Percentiles rank a stretch among this genome's conserved stretches.
These are phyloP conservation scores for Hanseniaspora vineae DNA, from an alignment of 805 yeast genomes.

Conservation along the genomic window DNA sequence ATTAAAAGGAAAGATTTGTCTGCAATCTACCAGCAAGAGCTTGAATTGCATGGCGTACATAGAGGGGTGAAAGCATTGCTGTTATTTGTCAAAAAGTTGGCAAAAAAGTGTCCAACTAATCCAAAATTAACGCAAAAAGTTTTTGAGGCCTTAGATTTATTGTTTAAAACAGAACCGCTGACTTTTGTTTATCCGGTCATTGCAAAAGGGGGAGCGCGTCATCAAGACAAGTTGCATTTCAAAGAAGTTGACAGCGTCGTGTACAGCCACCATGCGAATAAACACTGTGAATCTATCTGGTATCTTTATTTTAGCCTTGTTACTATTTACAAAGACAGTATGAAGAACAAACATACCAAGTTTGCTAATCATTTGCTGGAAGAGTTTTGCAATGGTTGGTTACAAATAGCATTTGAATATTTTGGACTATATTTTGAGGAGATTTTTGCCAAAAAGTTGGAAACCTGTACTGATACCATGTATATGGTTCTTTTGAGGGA, in stretches of 20 bases:
- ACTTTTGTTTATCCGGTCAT: not conserved
- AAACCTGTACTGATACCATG: not conserved
- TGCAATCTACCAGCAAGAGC: not conserved
- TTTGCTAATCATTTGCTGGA: not conserved
- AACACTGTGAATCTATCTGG: slow-evolving; percentile 2
- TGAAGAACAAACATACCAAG: not conserved
- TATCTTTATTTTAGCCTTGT: not conserved
- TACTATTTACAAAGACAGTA: not conserved
- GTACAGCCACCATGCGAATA: not conserved
- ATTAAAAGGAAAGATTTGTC: not conserved
- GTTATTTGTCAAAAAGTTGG: not conserved
- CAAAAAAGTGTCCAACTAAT: not conserved
- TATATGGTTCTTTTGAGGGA: not conserved
- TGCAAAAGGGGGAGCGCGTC: not conserved
- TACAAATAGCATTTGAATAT: slow-evolving; percentile 3
- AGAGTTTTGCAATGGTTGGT: slow-evolving; percentile 1
- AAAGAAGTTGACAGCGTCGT: not conserved
- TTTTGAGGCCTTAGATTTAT: not conserved
- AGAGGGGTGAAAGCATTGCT: not conserved
- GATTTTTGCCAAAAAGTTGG: not conserved
- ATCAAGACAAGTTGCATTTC: not conserved
- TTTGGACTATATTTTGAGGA: slow-evolving; percentile 3
- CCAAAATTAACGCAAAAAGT: not conserved
- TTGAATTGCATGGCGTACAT: too few relatives aligned
- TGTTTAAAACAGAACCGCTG: not conserved